phyloP scores from a whole-genome alignment of 495 filamentous ascomycete species.

The Neurospora hispaniola region DNA sequence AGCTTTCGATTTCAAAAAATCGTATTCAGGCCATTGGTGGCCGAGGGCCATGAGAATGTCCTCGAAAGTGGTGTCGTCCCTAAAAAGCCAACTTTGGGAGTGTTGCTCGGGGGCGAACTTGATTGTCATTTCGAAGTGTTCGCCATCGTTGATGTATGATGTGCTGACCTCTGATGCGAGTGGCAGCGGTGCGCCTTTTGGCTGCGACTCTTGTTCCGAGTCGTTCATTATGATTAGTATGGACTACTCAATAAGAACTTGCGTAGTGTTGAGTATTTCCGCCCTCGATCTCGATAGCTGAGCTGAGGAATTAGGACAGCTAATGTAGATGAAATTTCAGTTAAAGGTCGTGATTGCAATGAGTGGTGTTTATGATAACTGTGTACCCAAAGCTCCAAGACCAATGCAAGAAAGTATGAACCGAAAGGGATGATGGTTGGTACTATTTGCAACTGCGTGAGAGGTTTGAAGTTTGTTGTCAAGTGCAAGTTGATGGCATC shows the following conservation, averaged over 20 bases:
- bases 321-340: background rate
- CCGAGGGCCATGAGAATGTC: slow-evolving; percentile 11
- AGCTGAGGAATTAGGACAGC: background rate
- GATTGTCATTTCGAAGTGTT: slow-evolving; percentile 12
- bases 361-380: background rate
- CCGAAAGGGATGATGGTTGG: background rate
- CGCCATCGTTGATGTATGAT: background rate
- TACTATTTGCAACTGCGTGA: background rate
- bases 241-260: background rate
- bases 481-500: background rate
- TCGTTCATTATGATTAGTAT: background rate
- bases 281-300: background rate
- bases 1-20: slow-evolving; percentile 23
- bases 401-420: background rate
- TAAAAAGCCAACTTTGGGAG: slow-evolving; percentile 13
- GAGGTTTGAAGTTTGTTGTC: background rate
- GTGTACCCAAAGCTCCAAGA: background rate
- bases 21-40: slow-evolving; percentile 16
- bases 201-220: background rate
- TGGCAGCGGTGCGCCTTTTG: background rate
- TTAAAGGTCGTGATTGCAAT: background rate
- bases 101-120: slow-evolving; percentile 20
- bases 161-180: background rate
- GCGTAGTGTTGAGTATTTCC: background rate
- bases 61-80: slow-evolving; percentile 5